A percentile compares a stretch with the other conserved stretches of the same genome.
phyloP scores from a whole-genome alignment of 345 rosid species.

The Dipteronia sinensis region DNA sequence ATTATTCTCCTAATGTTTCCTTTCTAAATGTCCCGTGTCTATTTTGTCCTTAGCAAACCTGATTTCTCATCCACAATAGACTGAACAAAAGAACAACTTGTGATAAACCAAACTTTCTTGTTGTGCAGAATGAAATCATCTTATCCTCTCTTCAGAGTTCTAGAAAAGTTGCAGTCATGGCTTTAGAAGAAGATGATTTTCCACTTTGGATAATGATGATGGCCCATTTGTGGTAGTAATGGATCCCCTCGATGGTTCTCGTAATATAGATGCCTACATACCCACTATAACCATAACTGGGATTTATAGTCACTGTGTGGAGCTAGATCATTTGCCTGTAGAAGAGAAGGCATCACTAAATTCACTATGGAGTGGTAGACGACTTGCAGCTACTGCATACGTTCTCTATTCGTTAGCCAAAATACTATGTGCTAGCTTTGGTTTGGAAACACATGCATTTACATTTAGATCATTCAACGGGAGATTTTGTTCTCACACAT shows the following conservation, averaged over 20 bases:
- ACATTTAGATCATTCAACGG: constrained; percentile 79
- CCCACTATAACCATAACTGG: constrained; percentile 89
- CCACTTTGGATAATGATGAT: constrained; percentile 73
- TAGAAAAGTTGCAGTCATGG: constrained; percentile 91
- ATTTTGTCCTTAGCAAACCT: neutral
- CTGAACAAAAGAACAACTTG: neutral
- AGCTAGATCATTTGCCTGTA: constrained; percentile 70
- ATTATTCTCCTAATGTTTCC: neutral
- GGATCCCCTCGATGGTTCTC: constrained; percentile 95
- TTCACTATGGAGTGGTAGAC: constrained; percentile 75
- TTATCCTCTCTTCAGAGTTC: constrained; percentile 72
- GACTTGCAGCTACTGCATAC: constrained; percentile 82
- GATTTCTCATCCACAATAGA: neutral
- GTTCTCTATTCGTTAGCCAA: constrained; percentile 93
- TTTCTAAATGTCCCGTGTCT: neutral
- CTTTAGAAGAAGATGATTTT: constrained; percentile 84
- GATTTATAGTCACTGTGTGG: constrained; percentile 63
- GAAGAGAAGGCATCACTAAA: constrained; percentile 74
- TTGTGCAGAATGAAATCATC: constrained; percentile 74
- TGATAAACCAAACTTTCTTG: constrained; percentile 12
- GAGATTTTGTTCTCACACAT: constrained; percentile 86
- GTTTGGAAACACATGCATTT: constrained; percentile 93
- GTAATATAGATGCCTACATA: constrained; percentile 88
- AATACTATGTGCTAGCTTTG: constrained; percentile 74
- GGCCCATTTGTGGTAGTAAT: constrained; percentile 81